Conservation (phyloP, 257 asterid genomes). For the Lithospermum erythrorhizon region DNA sequence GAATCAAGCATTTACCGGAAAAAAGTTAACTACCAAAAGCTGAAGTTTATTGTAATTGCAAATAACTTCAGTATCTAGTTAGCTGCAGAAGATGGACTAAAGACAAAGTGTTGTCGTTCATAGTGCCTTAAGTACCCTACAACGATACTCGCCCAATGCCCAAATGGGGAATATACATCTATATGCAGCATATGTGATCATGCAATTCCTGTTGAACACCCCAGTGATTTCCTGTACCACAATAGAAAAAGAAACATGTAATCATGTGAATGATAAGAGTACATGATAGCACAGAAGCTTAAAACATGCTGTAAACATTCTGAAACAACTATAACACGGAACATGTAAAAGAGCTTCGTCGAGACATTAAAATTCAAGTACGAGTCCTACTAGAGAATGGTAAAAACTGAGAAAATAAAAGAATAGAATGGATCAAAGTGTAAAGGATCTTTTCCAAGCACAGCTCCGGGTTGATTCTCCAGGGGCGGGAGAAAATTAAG, state of each 20-base stretch:
- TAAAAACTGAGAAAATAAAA: no score
- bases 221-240: constrained; percentile 75
- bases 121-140: constrained; percentile 31
- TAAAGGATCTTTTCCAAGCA: no score
- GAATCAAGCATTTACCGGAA: neutral
- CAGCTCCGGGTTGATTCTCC: no score
- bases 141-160: constrained; percentile 79
- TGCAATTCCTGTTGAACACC: constrained; percentile 80
- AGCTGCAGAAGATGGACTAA: neutral
- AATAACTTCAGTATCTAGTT: neutral
- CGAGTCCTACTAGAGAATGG: no score
- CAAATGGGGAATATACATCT: constrained; percentile 87
- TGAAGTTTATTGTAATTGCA: neutral
- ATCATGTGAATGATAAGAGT: neutral
- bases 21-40: neutral
- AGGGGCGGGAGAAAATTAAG: no score
- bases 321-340: no score
- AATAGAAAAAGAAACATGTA: neutral
- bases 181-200: constrained; percentile 90
- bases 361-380: no score
- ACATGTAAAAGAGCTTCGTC: no score
- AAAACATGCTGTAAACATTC: no score
- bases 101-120: constrained; percentile 11
- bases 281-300: no score
- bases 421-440: no score